These are phyloP conservation scores for Tolypocladium pustulatum DNA, from an alignment of 2,329 filamentous ascomycete species.

Conservation along the genomic window DNA sequence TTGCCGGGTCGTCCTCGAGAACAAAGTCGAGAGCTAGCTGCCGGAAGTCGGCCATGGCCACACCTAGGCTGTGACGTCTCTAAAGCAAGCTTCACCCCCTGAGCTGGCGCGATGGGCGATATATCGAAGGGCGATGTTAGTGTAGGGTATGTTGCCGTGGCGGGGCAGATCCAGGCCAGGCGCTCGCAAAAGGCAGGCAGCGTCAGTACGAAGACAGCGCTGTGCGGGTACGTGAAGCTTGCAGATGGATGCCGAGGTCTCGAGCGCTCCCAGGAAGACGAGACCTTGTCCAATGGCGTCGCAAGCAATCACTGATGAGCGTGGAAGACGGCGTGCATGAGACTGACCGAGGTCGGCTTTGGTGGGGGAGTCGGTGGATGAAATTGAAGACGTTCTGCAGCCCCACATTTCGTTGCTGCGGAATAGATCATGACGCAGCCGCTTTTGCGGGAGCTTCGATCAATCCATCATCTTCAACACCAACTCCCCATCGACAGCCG, in stretches of 20 bases:
- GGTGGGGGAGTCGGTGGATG: neutral
- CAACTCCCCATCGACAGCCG: neutral
- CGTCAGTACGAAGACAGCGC: neutral
- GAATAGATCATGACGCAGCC: neutral
- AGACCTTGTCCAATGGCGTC: neutral
- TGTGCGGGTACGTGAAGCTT: neutral
- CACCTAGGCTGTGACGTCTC: neutral
- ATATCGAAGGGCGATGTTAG: neutral
- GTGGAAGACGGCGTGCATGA: neutral
- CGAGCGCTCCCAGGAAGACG: neutral
- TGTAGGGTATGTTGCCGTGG: neutral
- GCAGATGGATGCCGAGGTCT: neutral
- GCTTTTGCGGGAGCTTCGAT: neutral
- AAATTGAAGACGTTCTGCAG: neutral
- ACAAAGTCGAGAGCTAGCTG: conserved; percentile 45
- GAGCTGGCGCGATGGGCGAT: neutral
- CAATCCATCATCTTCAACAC: neutral
- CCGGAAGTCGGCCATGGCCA: conserved; percentile 37
- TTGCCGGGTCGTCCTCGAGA: conserved; percentile 35
- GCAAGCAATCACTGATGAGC: neutral
- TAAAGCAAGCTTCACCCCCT: neutral
- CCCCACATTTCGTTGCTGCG: neutral
- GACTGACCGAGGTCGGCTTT: neutral
- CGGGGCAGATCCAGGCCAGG: neutral
- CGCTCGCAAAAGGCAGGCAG: neutral